A percentile compares a stretch with the other conserved stretches of the same genome.
Evolutionary conservation across 192 early-diverging fungal species (phyloP).

Genomic region (Coemansia sp.): DNA sequence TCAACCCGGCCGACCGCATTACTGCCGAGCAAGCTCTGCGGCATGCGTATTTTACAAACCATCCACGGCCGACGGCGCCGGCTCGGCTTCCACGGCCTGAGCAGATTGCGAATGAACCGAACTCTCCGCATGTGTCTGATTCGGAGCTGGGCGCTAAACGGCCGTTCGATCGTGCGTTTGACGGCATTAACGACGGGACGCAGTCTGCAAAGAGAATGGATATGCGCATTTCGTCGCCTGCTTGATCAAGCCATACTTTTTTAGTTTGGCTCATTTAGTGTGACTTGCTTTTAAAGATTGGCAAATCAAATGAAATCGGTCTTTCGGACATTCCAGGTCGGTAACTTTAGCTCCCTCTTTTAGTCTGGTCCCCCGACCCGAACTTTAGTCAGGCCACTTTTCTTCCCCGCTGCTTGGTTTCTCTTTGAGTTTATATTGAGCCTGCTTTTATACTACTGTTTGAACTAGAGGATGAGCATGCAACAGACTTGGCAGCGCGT

Average conservation of each 20-base stretch:
- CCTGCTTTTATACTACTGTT: background rate
- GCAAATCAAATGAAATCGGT: too few relatives aligned
- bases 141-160: constrained; percentile 14
- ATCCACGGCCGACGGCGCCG: constrained; percentile 38
- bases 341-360: too few relatives aligned
- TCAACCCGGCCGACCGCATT: constrained; percentile 80
- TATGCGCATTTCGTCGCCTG: constrained; percentile 50
- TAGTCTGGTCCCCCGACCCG: too few relatives aligned
- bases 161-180: constrained; percentile 29
- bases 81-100: constrained; percentile 40
- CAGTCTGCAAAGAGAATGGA: constrained; percentile 29
- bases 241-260: constrained; percentile 10
- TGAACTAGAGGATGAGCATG: background rate
- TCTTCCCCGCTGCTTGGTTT: background rate
- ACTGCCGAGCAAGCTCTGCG: constrained; percentile 70
- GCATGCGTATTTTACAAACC: constrained; percentile 43
- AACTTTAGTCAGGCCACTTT: constrained; percentile 1
- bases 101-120: constrained; percentile 7
- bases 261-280: background rate
- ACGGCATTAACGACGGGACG: constrained; percentile 7
- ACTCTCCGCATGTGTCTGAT: background rate
- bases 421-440: background rate
- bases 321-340: too few relatives aligned
- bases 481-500: background rate
- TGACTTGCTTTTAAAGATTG: too few relatives aligned